phyloP scores from a whole-genome alignment of 139 green algal genomes.

The Desmodesmus armatus region DNA sequence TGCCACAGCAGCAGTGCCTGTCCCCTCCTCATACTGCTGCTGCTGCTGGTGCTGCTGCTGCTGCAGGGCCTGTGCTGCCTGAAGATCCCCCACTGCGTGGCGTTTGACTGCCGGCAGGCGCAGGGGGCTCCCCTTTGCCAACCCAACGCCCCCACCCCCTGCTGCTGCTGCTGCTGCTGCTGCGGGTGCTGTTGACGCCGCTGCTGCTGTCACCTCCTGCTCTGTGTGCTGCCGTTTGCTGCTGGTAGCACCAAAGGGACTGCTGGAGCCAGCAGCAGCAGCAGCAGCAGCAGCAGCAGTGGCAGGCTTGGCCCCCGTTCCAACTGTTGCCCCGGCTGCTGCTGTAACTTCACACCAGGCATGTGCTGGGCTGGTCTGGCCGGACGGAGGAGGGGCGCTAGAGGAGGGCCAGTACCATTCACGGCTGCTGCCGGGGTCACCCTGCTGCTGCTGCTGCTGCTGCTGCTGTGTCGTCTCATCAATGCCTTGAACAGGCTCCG shows the following conservation, averaged over 20 bases:
- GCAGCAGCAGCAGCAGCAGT: constrained; percentile 2
- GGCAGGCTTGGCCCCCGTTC: too few relatives aligned
- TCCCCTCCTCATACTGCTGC: neutral
- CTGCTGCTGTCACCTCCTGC: neutral
- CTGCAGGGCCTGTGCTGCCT: too few relatives aligned
- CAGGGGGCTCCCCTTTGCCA: too few relatives aligned
- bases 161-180: constrained; percentile 21
- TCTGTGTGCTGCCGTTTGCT: constrained; percentile 17
- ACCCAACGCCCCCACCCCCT: neutral
- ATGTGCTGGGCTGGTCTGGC: neutral
- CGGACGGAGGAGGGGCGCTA: neutral
- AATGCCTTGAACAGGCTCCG: neutral
- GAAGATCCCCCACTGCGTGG: too few relatives aligned
- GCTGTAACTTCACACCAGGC: neutral
- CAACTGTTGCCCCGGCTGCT: too few relatives aligned
- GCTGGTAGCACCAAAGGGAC: neutral
- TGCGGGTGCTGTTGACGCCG: neutral
- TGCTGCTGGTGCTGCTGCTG: constrained; percentile 1
- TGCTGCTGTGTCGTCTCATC: neutral
- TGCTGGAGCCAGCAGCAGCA: neutral
- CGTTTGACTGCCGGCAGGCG: too few relatives aligned
- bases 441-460: constrained; percentile 20
- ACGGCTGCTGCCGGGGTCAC: neutral
- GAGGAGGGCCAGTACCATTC: neutral
- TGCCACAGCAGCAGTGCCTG: neutral